Evolutionary conservation across 441 rosid species (phyloP), one percentile per base, ranked within the genome.

Genomic region (Biscutella laevigata): DNA sequence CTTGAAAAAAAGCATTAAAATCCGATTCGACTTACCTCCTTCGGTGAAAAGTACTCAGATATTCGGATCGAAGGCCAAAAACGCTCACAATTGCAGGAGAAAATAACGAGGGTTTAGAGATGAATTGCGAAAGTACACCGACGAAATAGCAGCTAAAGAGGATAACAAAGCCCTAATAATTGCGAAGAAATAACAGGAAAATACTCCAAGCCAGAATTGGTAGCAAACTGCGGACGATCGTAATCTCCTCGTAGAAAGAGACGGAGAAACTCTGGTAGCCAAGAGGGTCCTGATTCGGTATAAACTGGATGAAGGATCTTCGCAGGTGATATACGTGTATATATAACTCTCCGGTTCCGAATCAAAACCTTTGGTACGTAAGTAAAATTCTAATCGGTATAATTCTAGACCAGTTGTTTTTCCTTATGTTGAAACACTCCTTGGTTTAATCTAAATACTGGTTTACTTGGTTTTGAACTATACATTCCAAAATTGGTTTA

Each of bases 301-400:
- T n/a, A n/a, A n/a, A n/a, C n/a, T n/a, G n/a, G n/a, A n/a, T n/a
- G n/a, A n/a, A n/a, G n/a, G n/a, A n/a, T n/a, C n/a, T n/a, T n/a
- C n/a, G n/a, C n/a, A n/a, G n/a, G n/a, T n/a, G n/a, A n/a, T n/a
- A 36, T 27, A 3, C 17, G 7, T 13, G 1, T 38, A 1, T 37
- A 47, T 58, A 45, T 59, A 28, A 1, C n/a, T 38, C 6, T 59
- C 40, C 56, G 64, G 64, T 59, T 46, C 14, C 38, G n/a, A 15
- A n/a, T 17, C 26, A 28, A 29, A 42, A 11, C 33, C 22, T 6
- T 25, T 39, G 44, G 20, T 27, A 27, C 48, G 28, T n/a, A 6
- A n/a, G 11, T 39, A 11, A 9, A 34, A n/a, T 25, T 6, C 2
- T 24, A 11, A 2, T 15, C 53, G 43, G 62, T 9, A 14, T 6